A percentile compares a stretch with the other conserved stretches of the same genome.
phyloP scores from a whole-genome alignment of 345 rosid species.

The Psidium friedrichsthalianum region DNA sequence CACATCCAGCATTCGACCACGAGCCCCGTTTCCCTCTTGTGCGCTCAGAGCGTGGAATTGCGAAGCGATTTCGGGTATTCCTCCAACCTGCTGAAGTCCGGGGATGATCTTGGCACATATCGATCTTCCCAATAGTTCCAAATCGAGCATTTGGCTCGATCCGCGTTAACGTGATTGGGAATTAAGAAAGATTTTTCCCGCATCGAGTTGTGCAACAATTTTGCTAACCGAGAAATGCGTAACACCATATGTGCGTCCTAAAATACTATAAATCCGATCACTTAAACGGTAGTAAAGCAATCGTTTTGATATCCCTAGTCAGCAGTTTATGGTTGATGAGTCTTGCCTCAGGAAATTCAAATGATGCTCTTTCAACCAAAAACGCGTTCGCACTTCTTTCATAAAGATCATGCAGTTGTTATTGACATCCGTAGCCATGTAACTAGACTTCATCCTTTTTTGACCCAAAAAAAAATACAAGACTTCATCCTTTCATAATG shows the following conservation, averaged over 20 bases:
- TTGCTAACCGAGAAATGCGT: too few species aligned
- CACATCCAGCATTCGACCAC: background rate
- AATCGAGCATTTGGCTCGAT: fast-evolving
- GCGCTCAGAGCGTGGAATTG: background rate
- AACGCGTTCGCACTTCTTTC: background rate
- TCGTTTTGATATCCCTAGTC: background rate
- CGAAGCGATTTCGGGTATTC: background rate
- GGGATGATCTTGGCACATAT: fast-evolving
- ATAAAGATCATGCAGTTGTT: background rate
- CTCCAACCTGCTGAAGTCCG: background rate
- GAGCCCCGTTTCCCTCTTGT: background rate
- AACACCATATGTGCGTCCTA: too few species aligned
- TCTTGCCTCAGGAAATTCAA: background rate
- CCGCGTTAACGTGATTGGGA: background rate
- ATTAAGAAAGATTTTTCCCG: too few species aligned
- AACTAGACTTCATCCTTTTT: too few species aligned
- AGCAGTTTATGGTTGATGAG: background rate
- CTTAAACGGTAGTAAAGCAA: too few species aligned
- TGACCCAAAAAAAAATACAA: too few species aligned
- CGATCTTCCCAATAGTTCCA: fast-evolving
- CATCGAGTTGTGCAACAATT: too few species aligned
- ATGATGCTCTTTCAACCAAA: background rate
- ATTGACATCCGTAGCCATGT: too few species aligned
- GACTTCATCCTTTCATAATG: background rate
- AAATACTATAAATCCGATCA: too few species aligned